Evolutionary conservation across 306 rosid species (phyloP).

Genomic region (Alnus rubra): DNA sequence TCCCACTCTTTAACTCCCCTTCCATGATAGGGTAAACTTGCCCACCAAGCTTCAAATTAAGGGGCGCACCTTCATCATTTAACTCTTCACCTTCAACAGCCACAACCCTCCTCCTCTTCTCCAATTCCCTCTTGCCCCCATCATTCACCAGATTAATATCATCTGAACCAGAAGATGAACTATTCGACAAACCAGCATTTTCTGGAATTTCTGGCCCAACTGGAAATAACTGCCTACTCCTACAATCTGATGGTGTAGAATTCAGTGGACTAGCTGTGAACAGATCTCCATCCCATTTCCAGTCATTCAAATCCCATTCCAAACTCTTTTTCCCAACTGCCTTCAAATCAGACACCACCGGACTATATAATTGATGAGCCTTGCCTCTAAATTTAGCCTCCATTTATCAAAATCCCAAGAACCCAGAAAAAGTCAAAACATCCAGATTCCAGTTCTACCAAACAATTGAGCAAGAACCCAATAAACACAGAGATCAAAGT

Average conservation of each 20-base stretch:
- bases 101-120: slow-evolving; percentile 61
- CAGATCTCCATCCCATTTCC: slow-evolving; percentile 90
- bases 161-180: slow-evolving; percentile 54
- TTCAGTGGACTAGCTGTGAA: slow-evolving; percentile 62
- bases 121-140: slow-evolving; percentile 63
- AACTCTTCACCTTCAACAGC: slow-evolving; percentile 46
- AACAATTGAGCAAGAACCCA: slow-evolving; percentile 26
- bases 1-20: slow-evolving; percentile 64
- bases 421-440: slow-evolving; percentile 12
- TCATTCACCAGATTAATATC: slow-evolving; percentile 37
- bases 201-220: slow-evolving; percentile 47
- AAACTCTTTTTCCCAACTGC: slow-evolving; percentile 57
- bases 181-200: slow-evolving; percentile 47
- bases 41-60: slow-evolving; percentile 63
- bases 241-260: slow-evolving; percentile 57
- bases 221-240: slow-evolving; percentile 59
- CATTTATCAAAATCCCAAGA: slow-evolving; percentile 38
- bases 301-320: slow-evolving; percentile 85
- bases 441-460: slow-evolving; percentile 44
- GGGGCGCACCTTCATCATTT: slow-evolving; percentile 54
- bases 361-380: slow-evolving; percentile 43
- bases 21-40: slow-evolving; percentile 57
- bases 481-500: slow-evolving; percentile 5
- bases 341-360: slow-evolving; percentile 51
- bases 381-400: slow-evolving; percentile 62